These are phyloP conservation scores for Beauveria sp. DNA, from an alignment of 2,329 filamentous ascomycete genomes.

Conservation along the genomic window DNA sequence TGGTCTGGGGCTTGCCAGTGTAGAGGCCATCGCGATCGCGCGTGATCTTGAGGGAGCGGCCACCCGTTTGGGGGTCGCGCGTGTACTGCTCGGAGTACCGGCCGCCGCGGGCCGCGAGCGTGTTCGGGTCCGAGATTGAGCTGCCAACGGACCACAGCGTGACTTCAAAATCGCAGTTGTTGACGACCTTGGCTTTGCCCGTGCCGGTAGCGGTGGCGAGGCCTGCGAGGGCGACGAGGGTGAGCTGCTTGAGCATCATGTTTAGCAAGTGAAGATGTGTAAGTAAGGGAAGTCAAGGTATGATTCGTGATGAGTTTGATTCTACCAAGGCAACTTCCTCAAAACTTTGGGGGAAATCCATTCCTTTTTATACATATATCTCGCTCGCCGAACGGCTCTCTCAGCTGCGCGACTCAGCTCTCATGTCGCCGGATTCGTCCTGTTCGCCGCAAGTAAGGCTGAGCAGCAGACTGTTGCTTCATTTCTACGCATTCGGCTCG, in stretches of 20 bases:
- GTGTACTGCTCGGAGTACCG: slow-evolving; percentile 26
- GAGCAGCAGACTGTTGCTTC: not conserved
- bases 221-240: not conserved
- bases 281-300: not conserved
- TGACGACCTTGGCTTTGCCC: slow-evolving; percentile 26
- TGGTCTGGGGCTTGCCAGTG: slow-evolving; percentile 31
- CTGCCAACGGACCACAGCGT: slow-evolving; percentile 32
- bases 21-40: slow-evolving; percentile 27
- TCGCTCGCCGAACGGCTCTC: not conserved
- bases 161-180: slow-evolving; percentile 28
- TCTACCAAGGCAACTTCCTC: not conserved
- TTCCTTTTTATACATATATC: not conserved
- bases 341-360: not conserved
- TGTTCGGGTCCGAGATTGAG: slow-evolving; percentile 19
- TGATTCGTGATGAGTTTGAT: not conserved
- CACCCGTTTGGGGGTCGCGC: slow-evolving; percentile 29
- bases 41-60: slow-evolving; percentile 32
- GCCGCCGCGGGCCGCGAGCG: slow-evolving; percentile 16
- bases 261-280: not conserved
- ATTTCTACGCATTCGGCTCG: not conserved
- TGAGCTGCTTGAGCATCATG: not conserved
- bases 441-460: not conserved
- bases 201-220: not conserved
- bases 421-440: not conserved
- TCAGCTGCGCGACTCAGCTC: not conserved